Evolutionary conservation across 1,284 basidiomycete species (phyloP).

Genomic region (Mycena citricolor): DNA sequence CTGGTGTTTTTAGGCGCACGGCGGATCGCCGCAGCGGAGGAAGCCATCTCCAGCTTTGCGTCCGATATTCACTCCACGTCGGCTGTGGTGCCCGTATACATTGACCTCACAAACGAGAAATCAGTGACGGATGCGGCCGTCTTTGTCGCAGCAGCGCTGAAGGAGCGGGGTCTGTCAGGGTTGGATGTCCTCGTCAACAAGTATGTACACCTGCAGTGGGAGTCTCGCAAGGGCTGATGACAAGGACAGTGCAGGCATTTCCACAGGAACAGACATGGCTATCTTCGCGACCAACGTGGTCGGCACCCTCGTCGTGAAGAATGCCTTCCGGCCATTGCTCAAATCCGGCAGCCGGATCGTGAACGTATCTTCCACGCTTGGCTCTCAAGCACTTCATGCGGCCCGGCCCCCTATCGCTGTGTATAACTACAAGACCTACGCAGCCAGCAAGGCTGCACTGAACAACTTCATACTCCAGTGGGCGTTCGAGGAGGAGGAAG

Average conservation of each 20-base stretch:
- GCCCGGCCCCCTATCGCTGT: neutral
- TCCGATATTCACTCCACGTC: slow-evolving; percentile 2
- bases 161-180: neutral
- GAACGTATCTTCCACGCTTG: slow-evolving; percentile 3
- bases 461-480: slow-evolving; percentile 1
- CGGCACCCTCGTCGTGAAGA: neutral
- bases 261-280: too few relatives aligned
- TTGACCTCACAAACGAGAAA: slow-evolving; percentile 3
- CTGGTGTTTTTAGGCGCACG: slow-evolving; percentile 6
- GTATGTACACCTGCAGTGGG: neutral
- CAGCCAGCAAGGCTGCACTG: slow-evolving; percentile 1
- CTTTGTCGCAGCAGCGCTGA: neutral
- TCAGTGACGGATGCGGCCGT: neutral
- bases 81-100: slow-evolving; percentile 1
- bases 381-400: neutral
- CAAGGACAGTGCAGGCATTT: too few relatives aligned
- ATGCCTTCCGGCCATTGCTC: neutral
- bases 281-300: slow-evolving; percentile 2
- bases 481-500: slow-evolving; percentile 1
- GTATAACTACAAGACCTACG: neutral
- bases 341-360: neutral
- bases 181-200: slow-evolving; percentile 4
- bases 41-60: neutral
- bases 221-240: too few relatives aligned
- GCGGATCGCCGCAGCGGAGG: neutral